Base-by-base conservation (phyloP, 2,329 filamentous ascomycete species). In the Botryotinia globosa region DNA sequence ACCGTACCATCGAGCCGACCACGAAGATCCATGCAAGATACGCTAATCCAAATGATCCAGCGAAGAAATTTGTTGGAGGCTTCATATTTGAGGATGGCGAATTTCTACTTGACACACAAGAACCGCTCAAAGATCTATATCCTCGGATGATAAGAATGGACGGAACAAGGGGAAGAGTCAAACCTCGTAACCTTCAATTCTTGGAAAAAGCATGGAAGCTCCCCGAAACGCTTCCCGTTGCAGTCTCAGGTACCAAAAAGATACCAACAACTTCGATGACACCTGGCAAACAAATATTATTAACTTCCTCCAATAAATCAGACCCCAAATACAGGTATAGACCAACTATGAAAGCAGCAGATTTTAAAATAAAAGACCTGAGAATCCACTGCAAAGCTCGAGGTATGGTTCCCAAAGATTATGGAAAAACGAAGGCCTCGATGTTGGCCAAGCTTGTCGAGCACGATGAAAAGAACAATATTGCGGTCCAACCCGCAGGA, bases 191-290 rank as follows among this genome's bases (percentile, higher is more conserved):
- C 32, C 37, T 59, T 59, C 66, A 69, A 9, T 32, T 5, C 14
- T 32, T 69, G 20, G 39, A 69, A 59, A 20, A 2, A 0, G 3
- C 66, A 20, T 69, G 66, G 66, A 29, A 12, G 22, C 51, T 69
- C 22, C 37, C 51, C 1, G n/a, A 29, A 0, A 0, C 0, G 2
- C 14, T 67, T 4, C 64, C 64, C 16, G 3, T 65, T 25, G 6
- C 20, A 65, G 5, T 0, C 1, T 34, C 44, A 16, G 44, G 29
- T 25, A n/a, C 22, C 14, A n/a, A 64, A 1, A 64, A 29, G 8
- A 29, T 2, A 29, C 32, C 22, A 51, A 0, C 1, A 1, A 10
- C 22, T 16, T 29, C 44, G 1, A 0, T 0, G 9, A 0, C 29
- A 25, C 29, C 63, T 7, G n/a, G 44, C 9, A 39, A 39, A n/a